Evolutionary conservation across 805 yeast species (phyloP).

Genomic region (Candida coquimbonensis): DNA sequence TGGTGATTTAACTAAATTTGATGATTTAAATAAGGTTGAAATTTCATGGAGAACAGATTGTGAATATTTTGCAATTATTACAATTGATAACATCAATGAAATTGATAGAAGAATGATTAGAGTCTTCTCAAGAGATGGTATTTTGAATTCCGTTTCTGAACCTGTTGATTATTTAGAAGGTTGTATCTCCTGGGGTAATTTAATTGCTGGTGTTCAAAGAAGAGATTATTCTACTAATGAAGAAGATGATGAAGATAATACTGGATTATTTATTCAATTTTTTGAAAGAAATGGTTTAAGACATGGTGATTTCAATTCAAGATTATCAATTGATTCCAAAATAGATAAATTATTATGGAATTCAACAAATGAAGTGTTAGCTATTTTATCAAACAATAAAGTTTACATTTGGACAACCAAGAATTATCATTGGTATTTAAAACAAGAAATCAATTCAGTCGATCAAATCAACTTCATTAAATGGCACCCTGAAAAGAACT

Average conservation of each 20-base stretch:
- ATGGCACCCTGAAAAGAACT: conserved; percentile 90
- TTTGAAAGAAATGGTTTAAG: conserved; percentile 91
- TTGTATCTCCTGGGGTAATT: conserved; percentile 78
- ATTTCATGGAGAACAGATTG: conserved; percentile 97
- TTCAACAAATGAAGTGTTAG: conserved; percentile 67
- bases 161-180: conserved; percentile 81
- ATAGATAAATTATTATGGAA: conserved; percentile 69
- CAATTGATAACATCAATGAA: conserved; percentile 38
- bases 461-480: conserved; percentile 35
- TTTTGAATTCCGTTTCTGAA: conserved; percentile 75
- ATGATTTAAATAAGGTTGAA: conserved; percentile 32
- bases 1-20: conserved; percentile 56
- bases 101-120: conserved; percentile 67
- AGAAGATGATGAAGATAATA: conserved; percentile 35
- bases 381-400: conserved; percentile 52
- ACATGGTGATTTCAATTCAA: conserved; percentile 75
- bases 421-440: conserved; percentile 93
- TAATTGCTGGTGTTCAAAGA: conserved; percentile 78
- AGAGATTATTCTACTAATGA: conserved; percentile 21
- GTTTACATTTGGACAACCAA: conserved; percentile 89
- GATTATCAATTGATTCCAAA: conserved; percentile 45
- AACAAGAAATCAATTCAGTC: conserved; percentile 54
- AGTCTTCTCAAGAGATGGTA: conserved; percentile 76
- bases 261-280: conserved; percentile 52
- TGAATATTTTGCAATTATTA: conserved; percentile 65